phyloP scores from a whole-genome alignment of 2,329 filamentous ascomycete species.

The Epicoccum sorghinum region DNA sequence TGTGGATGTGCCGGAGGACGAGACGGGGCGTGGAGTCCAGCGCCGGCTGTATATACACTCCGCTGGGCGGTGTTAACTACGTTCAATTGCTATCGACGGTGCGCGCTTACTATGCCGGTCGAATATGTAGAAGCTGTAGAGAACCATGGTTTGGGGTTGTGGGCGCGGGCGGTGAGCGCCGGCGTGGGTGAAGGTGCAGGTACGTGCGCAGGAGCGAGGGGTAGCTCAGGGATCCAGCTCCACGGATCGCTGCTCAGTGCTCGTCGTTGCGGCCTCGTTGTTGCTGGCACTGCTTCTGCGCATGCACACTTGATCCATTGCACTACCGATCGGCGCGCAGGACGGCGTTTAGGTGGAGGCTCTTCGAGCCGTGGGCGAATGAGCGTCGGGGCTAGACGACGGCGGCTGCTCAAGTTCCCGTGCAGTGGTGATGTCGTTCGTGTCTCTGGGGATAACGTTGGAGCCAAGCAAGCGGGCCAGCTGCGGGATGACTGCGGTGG shows the following conservation, averaged over 20 bases:
- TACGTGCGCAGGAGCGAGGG: conserved; percentile 9
- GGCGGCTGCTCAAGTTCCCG: not conserved
- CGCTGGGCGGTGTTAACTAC: conserved; percentile 59
- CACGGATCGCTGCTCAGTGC: not conserved
- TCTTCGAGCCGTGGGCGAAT: not conserved
- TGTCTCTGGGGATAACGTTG: not conserved
- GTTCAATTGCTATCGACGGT: not conserved
- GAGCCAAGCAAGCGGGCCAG: not conserved
- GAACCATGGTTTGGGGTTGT: conserved; percentile 67
- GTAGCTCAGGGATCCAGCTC: conserved; percentile 14
- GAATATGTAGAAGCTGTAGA: conserved; percentile 99
- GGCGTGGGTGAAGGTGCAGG: conserved; percentile 8
- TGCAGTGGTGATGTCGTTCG: not conserved
- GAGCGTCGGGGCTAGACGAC: not conserved
- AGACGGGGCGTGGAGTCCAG: conserved; percentile 68
- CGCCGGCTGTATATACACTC: conserved; percentile 95
- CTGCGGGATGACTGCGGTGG: conserved; percentile 1
- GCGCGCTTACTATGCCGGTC: conserved; percentile 84
- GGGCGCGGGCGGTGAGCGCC: not conserved
- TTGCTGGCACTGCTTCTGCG: not conserved
- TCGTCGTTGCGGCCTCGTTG: not conserved
- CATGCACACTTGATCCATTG: not conserved
- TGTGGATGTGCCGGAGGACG: conserved; percentile 30
- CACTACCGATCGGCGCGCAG: not conserved
- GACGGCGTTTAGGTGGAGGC: not conserved